phyloP scores from a whole-genome alignment of 352 stramenopile species.

The Phytophthora cryptogea region DNA sequence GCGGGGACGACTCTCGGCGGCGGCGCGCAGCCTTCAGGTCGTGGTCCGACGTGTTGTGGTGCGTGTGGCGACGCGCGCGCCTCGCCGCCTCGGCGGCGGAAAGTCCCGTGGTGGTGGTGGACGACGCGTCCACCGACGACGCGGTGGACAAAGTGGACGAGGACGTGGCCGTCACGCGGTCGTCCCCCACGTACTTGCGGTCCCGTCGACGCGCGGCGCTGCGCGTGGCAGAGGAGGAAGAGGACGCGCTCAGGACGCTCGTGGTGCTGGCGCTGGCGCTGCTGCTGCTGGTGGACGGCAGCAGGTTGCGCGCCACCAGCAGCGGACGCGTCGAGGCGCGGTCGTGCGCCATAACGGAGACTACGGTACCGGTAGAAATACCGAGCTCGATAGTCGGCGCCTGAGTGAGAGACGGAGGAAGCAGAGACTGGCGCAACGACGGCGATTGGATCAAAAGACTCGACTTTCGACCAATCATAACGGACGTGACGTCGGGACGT shows the following conservation, averaged over 20 bases:
- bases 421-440: background rate
- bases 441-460: constrained; percentile 10
- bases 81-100: constrained; percentile 12
- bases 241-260: constrained; percentile 30
- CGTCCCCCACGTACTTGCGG: constrained; percentile 34
- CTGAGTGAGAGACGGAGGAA: constrained; percentile 2
- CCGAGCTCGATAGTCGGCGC: constrained; percentile 10
- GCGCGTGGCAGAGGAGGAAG: constrained; percentile 19
- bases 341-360: constrained; percentile 37
- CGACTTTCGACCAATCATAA: constrained; percentile 9
- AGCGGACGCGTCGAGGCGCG: constrained; percentile 26
- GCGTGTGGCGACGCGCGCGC: constrained; percentile 24
- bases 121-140: constrained; percentile 35
- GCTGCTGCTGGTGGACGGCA: constrained; percentile 28
- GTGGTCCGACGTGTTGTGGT: constrained; percentile 25
- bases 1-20: constrained; percentile 17
- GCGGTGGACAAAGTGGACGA: constrained; percentile 42
- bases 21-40: constrained; percentile 17
- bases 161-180: constrained; percentile 30
- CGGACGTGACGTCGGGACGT: background rate
- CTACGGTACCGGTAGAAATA: too few species aligned
- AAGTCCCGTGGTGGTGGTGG: constrained; percentile 3
- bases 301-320: constrained; percentile 38
- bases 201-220: constrained; percentile 16
- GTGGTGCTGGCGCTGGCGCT: constrained; percentile 29